Evolutionary conservation across 2,329 filamentous ascomycete genomes (phyloP), one percentile per base, ranked within the genome.

Genomic region (Cercospora sp.): DNA sequence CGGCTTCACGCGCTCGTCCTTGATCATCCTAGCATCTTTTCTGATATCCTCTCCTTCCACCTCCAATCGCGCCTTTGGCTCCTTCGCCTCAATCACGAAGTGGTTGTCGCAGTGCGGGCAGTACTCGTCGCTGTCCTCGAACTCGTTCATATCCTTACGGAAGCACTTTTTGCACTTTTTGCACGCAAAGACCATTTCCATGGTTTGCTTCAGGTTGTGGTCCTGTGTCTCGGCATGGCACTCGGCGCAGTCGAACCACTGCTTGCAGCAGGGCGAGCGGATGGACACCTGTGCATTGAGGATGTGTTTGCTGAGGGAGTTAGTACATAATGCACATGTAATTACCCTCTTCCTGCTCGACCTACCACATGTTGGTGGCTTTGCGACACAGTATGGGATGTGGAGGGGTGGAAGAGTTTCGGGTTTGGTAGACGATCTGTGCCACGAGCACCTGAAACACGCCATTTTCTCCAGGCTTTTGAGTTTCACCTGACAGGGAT

Each of bases 161-260:
- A 99, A 99, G 81, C 90, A 94, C 82, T 99, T 99, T 75, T 91
- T 94, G 89, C 95, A 99, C 84, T 99, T 99, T 77, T 99, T 99
- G 87, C 95, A 99, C 63, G 92, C 93, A 77, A 99, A 98, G 43
- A 85, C 87, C 93, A 99, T 97, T 78, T 99, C 95, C 69, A 76
- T 73, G 72, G 85, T 86, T 81, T 97, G 91, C 64, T 87, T 82
- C 24, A 99, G 88, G 43, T 86, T 82, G 80, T 98, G 95, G 7
- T 69, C 66, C 80, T 96, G 91, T 70, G 88, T 85, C 80, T 99
- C 95, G 64, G 83, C 83, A 82, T 99, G 95, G 83, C 95, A 99
- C 80, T 97, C 91, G 72, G 92, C 91, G 82, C 95, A 99, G 84
- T 99, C 95, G 83, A 97, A 99, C 96, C 96, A 99, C 85, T 97